These are phyloP conservation scores for Barbarea vulgaris DNA, from an alignment of 345 rosid genomes.

Conservation along the genomic window DNA sequence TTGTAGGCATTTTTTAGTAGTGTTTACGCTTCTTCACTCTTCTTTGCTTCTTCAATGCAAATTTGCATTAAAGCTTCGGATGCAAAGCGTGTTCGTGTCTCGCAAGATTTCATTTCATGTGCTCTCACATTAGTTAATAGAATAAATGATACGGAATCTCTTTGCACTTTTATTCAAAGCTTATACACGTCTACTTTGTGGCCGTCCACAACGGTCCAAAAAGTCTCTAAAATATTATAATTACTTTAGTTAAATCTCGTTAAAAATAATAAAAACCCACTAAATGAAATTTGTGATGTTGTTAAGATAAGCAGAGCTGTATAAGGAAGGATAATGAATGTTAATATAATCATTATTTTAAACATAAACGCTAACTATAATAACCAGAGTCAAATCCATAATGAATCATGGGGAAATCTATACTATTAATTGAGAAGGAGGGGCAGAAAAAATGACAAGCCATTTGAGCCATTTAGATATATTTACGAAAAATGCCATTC, in stretches of 20 bases:
- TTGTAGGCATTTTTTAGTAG: background rate
- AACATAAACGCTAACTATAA: background rate
- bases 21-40: conserved; percentile 8
- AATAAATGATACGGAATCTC: conserved; percentile 1
- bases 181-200: conserved; percentile 39
- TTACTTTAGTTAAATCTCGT: background rate
- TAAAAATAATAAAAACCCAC: background rate
- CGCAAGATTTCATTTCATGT: conserved; percentile 31
- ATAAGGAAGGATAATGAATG: background rate
- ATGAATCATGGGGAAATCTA: no score
- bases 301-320: background rate
- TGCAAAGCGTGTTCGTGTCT: conserved; percentile 37
- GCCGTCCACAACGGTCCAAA: conserved; percentile 35
- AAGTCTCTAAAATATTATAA: background rate
- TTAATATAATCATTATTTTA: background rate
- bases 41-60: conserved; percentile 22
- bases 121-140: conserved; percentile 2
- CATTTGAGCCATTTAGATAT: no score
- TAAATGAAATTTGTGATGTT: background rate
- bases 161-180: conserved; percentile 20
- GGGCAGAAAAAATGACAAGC: no score
- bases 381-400: background rate
- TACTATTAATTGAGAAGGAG: no score
- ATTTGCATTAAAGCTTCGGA: conserved; percentile 25
- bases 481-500: no score